Evolutionary conservation across 768 basidiomycete species (phyloP).

Genomic region (Infundibulicybe gibba): DNA sequence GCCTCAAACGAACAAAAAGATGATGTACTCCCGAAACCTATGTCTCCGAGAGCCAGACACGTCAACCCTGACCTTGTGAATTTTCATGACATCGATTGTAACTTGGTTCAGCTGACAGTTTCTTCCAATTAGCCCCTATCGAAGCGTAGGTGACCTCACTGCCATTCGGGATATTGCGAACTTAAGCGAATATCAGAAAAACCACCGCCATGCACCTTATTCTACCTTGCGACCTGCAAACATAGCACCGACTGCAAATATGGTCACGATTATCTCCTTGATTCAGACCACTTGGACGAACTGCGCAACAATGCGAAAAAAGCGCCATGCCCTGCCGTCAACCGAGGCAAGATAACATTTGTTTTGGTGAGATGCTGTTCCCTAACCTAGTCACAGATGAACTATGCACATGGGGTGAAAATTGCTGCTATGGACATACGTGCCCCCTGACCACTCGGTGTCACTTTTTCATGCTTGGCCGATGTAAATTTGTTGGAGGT

Average conservation of each 20-base stretch:
- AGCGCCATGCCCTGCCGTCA: constrained; percentile 56
- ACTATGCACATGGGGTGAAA: constrained; percentile 54
- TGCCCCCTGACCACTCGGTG: constrained; percentile 45
- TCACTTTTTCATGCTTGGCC: constrained; percentile 47
- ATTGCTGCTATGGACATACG: constrained; percentile 51
- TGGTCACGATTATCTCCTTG: constrained; percentile 57
- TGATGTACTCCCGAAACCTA: constrained; percentile 25
- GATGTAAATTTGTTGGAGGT: constrained; percentile 65
- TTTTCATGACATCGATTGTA: constrained; percentile 9
- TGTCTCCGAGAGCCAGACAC: constrained; percentile 35
- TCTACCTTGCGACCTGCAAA: constrained; percentile 61
- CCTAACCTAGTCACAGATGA: constrained; percentile 36
- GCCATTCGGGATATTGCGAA: constrained; percentile 10
- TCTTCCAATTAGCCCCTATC: constrained; percentile 41
- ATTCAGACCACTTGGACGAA: constrained; percentile 48
- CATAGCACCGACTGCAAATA: constrained; percentile 57
- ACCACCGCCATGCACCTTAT: constrained; percentile 65
- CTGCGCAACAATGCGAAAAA: constrained; percentile 56
- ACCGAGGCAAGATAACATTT: constrained; percentile 41
- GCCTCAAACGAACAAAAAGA: constrained; percentile 44
- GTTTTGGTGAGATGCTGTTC: constrained; percentile 3
- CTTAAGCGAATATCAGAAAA: constrained; percentile 36
- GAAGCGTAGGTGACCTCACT: constrained; percentile 45
- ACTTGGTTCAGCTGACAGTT: background rate
- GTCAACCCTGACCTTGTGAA: constrained; percentile 52